Percentiles rank a stretch among this genome's conserved stretches.
These are phyloP conservation scores for Syzygium syzygioides DNA, from an alignment of 441 rosid species.

Conservation along the genomic window DNA sequence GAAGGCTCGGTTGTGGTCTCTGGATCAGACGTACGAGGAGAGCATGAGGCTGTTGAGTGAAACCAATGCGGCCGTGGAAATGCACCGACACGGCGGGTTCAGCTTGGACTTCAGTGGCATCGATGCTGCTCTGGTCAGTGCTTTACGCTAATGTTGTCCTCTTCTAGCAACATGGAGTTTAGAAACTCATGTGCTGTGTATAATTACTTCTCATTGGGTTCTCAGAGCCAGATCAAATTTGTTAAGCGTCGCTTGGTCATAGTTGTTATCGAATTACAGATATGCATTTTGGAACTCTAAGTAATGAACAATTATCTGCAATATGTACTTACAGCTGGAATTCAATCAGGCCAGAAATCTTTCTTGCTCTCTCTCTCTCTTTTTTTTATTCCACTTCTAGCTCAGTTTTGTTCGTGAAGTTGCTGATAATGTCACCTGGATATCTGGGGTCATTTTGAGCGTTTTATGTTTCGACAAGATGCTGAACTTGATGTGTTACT, in stretches of 20 bases:
- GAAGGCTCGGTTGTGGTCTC: conserved; percentile 57
- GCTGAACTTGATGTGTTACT: not conserved
- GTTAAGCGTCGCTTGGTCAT: not conserved
- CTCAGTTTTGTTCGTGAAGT: not conserved
- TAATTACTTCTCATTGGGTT: not conserved
- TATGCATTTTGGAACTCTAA: not conserved
- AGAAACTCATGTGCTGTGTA: not conserved
- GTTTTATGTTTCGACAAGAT: not conserved
- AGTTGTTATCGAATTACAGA: not conserved
- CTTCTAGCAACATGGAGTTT: not conserved
- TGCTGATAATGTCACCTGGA: not conserved
- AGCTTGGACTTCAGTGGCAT: conserved; percentile 53
- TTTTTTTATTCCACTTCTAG: not conserved
- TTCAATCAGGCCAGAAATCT: not conserved
- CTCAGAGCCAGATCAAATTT: not conserved
- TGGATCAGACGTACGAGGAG: conserved; percentile 50
- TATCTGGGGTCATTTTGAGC: not conserved
- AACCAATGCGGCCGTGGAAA: conserved; percentile 72
- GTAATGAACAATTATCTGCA: not conserved
- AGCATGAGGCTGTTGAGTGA: conserved; percentile 70
- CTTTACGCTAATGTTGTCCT: not conserved
- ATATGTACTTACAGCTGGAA: not conserved
- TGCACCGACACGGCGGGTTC: conserved; percentile 67
- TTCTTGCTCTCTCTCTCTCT: not conserved
- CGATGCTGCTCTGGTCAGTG: conserved; percentile 41